phyloP scores from a whole-genome alignment of 371 early-diverging fungal species.

The Rhizopus sp. region DNA sequence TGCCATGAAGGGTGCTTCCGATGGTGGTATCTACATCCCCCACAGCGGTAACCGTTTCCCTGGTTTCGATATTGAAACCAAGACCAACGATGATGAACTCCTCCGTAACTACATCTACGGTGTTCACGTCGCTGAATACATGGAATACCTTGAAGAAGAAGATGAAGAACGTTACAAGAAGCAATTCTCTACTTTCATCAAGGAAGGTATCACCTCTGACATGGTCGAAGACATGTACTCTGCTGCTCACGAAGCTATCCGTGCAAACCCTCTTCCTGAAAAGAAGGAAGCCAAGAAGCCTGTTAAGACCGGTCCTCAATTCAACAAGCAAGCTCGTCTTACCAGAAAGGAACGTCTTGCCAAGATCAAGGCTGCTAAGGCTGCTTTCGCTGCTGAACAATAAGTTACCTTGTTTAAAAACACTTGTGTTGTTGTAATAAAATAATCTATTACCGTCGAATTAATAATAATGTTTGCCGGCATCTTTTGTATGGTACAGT shows the following conservation, averaged over 20 bases:
- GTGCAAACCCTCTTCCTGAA: slow-evolving; percentile 78
- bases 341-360: slow-evolving; percentile 90
- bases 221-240: slow-evolving; percentile 96
- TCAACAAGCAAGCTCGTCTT: slow-evolving; percentile 70
- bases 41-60: slow-evolving; percentile 99
- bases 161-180: slow-evolving; percentile 98
- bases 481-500: too few species aligned
- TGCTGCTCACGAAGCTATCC: slow-evolving; percentile 94
- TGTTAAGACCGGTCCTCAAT: slow-evolving; percentile 57
- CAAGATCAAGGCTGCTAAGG: slow-evolving; percentile 91
- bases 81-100: slow-evolving; percentile 93
- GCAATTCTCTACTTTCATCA: slow-evolving; percentile 97
- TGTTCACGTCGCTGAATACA: slow-evolving; percentile 98
- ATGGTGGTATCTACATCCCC: slow-evolving; percentile 99
- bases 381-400: slow-evolving; percentile 58
- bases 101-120: slow-evolving; percentile 99
- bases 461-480: too few species aligned
- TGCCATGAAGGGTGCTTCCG: slow-evolving; percentile 99
- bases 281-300: slow-evolving; percentile 74
- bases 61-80: slow-evolving; percentile 91
- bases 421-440: too few species aligned
- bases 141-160: slow-evolving; percentile 97
- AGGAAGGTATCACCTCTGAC: slow-evolving; percentile 89
- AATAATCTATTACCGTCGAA: too few species aligned
- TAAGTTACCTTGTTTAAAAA: slow-evolving; percentile 6